phyloP scores from a whole-genome alignment of 768 basidiomycete species.

The Pholiota microspora region DNA sequence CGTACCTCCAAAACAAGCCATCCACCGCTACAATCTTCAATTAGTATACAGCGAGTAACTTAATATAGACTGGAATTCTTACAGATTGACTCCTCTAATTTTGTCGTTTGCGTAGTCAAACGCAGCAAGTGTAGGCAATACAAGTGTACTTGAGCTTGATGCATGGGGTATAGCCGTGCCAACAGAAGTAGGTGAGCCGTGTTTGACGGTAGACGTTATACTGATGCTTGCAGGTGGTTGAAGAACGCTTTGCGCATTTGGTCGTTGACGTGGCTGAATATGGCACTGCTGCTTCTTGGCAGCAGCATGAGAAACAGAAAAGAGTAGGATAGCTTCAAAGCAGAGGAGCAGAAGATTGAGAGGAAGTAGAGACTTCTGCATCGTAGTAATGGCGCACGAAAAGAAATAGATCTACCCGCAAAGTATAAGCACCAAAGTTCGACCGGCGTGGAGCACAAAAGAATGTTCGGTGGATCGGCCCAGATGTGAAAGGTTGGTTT shows the following conservation, averaged over 20 bases:
- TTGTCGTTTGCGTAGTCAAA: slow-evolving; percentile 24
- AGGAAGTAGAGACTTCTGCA: background rate
- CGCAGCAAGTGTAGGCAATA: slow-evolving; percentile 13
- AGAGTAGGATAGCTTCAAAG: slow-evolving; percentile 13
- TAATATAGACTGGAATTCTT: slow-evolving; percentile 3
- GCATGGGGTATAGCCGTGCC: background rate
- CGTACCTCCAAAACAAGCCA: slow-evolving; percentile 27
- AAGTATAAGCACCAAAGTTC: background rate
- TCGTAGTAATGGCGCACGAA: background rate
- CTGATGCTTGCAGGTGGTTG: slow-evolving; percentile 1
- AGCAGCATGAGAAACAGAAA: slow-evolving; percentile 7
- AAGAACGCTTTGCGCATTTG: slow-evolving; percentile 11
- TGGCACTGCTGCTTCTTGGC: slow-evolving; percentile 22
- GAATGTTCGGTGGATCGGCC: background rate
- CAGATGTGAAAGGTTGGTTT: background rate
- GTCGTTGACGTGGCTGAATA: slow-evolving; percentile 13
- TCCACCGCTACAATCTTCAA: slow-evolving; percentile 19
- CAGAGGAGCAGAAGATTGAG: slow-evolving; percentile 13
- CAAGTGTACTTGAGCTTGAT: slow-evolving; percentile 4
- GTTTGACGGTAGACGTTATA: slow-evolving; percentile 5
- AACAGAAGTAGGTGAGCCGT: background rate
- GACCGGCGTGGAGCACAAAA: background rate
- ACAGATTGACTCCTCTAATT: slow-evolving; percentile 28
- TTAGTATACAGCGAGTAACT: slow-evolving; percentile 2
- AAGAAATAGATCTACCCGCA: background rate